Base-by-base conservation (phyloP, 1,284 basidiomycete genomes). In the Irpex sp. region DNA sequence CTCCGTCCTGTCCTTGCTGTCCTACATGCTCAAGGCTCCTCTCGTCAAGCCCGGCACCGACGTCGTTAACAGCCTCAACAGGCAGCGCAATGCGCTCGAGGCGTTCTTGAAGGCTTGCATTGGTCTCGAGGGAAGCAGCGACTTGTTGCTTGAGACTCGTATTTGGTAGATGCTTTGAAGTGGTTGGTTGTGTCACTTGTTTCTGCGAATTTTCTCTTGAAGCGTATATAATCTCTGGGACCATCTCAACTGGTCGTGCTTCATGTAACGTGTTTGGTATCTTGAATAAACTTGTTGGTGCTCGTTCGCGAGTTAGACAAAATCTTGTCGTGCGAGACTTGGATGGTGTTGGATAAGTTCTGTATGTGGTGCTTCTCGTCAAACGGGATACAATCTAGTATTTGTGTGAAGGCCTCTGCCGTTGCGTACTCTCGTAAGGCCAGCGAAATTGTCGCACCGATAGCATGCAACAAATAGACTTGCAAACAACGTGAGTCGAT, bases 11-110 rank as follows among this genome's bases (percentile, higher is more conserved):
- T 96, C 93, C 55, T 83, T 97, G 66, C 82, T 97, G 61, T 92
- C 89, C 60, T 97, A 95, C 84, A 97, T 97, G 94, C 90, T 97
- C 79, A 97, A 98, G 85, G 96, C 97, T 0, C 95, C 97, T 33
- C 86, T 98, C 69, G 95, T 97, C 80, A 98, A 98, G 86, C 95
- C 95, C 67, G 96, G 86, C 66, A 91, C 90, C 54, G 93, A 95
- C 71, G 95, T 98, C 68, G 92, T 98, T 78, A 99, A 99, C 88
- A 92, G 90, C 71, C 85, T 98, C 69, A 92, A 90, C 79, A 87
- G 96, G 75, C 97, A 99, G 83, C 88, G 95, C 73, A 93, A 95
- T 66, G 97, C 94, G 19, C 87, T 98, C 67, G 97, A 98, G 79
- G 83, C 87, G 65, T 96, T 96, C 87, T 81, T 97, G 74, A 93